phyloP scores from a whole-genome alignment of 164 flowering plant genomes.

The Cinnamomum micranthum region DNA sequence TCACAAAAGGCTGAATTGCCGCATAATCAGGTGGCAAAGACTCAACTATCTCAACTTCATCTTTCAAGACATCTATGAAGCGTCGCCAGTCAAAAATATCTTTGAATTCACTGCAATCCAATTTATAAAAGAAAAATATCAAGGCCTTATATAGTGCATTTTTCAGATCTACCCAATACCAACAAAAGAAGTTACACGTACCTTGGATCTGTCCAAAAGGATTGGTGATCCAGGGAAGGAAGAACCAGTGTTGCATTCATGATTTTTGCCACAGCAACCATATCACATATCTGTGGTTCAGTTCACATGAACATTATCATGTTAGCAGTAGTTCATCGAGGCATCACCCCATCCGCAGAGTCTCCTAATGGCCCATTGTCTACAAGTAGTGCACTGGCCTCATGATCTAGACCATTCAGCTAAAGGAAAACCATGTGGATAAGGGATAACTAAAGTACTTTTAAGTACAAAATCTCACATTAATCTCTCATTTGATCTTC shows the following conservation, averaged over 20 bases:
- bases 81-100: constrained; percentile 82
- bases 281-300: no score
- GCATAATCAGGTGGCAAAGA: constrained; percentile 48
- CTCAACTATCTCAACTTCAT: constrained; percentile 71
- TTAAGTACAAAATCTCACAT: not conserved
- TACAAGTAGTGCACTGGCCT: not conserved
- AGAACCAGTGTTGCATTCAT: constrained; percentile 95
- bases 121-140: not conserved
- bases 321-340: no score
- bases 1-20: constrained; percentile 35
- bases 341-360: not conserved
- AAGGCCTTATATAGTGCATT: not conserved
- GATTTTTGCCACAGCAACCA: constrained; percentile 64
- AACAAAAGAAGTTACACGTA: constrained; percentile 5
- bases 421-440: not conserved
- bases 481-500: not conserved
- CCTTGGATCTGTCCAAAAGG: constrained; percentile 93
- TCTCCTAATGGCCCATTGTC: not conserved
- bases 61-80: constrained; percentile 64
- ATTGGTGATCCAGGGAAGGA: constrained; percentile 79
- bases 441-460: not conserved
- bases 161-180: not conserved
- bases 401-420: not conserved
- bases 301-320: not conserved
- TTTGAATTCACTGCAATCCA: constrained; percentile 51